A percentile compares a stretch with the other conserved stretches of the same genome.
Conservation (phyloP, 257 asterid species). For the Salvia miltiorrhiza region DNA sequence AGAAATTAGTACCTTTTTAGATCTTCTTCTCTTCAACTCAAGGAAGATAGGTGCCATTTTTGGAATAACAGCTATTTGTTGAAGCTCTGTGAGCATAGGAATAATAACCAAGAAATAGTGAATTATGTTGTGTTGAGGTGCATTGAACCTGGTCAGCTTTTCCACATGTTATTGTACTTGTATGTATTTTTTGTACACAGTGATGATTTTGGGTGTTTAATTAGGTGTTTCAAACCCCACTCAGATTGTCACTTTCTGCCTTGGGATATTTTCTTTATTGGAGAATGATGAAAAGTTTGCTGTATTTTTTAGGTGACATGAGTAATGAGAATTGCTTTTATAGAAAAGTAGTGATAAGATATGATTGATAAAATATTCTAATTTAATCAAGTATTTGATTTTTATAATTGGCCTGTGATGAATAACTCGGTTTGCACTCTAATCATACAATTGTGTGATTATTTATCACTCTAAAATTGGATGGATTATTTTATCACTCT, state of each 20-base stretch:
- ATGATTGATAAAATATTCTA: too few species aligned
- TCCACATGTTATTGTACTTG: background rate
- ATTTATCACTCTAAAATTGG: too few species aligned
- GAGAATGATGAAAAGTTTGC: constrained; percentile 9
- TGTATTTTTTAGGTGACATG: constrained; percentile 13
- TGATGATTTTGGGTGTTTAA: background rate
- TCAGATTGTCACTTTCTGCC: constrained; percentile 27
- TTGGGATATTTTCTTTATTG: constrained; percentile 18
- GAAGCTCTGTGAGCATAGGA: constrained; percentile 14
- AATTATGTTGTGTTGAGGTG: constrained; percentile 1
- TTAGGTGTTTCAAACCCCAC: constrained; percentile 21
- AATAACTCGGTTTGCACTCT: too few species aligned
- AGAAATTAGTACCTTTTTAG: constrained; percentile 12
- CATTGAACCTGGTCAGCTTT: constrained; percentile 33
- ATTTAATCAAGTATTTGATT: too few species aligned
- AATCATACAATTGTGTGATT: too few species aligned
- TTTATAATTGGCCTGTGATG: too few species aligned
- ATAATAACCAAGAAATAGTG: constrained; percentile 14
- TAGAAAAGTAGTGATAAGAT: too few species aligned
- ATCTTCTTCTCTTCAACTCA: constrained; percentile 11
- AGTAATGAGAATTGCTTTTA: background rate
- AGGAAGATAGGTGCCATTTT: constrained; percentile 11
- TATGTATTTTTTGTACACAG: background rate
- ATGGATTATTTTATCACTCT: too few species aligned
- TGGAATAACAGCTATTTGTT: background rate